Evolutionary conservation across 331 rosid species (phyloP).

Genomic region (Cucumis variabilis): DNA sequence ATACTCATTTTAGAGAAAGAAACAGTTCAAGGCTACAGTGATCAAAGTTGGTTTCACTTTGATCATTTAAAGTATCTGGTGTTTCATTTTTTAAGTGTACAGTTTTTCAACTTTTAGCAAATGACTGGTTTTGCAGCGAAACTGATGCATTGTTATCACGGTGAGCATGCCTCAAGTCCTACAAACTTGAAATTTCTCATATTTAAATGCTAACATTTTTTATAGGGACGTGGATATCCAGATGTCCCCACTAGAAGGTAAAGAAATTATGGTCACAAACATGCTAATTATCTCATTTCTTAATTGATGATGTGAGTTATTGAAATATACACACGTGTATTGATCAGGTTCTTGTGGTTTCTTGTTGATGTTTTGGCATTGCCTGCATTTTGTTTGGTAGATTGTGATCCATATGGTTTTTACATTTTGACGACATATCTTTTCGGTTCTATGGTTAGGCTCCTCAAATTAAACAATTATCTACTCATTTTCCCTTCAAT

Average conservation of each 20-base stretch:
- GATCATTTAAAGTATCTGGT: constrained; percentile 15
- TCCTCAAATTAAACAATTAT: constrained; percentile 30
- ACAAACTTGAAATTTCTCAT: constrained; percentile 17
- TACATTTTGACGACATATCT: constrained; percentile 88
- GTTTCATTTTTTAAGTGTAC: constrained; percentile 7
- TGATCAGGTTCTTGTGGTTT: constrained; percentile 86
- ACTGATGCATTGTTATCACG: constrained; percentile 80
- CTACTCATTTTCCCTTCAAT: neutral
- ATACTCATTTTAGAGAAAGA: constrained; percentile 95
- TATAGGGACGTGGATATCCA: constrained; percentile 95
- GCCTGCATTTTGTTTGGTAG: constrained; percentile 88
- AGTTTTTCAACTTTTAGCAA: constrained; percentile 91
- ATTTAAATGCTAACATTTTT: constrained; percentile 18
- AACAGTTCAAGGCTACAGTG: constrained; percentile 60
- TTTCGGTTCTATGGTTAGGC: constrained; percentile 94
- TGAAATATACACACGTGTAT: constrained; percentile 29
- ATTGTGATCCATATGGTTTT: constrained; percentile 96
- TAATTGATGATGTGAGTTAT: constrained; percentile 22
- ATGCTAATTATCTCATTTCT: neutral
- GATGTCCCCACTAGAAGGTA: constrained; percentile 94
- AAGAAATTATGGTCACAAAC: constrained; percentile 22
- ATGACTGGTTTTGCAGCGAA: constrained; percentile 84
- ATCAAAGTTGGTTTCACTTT: neutral
- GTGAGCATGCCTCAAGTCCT: constrained; percentile 51
- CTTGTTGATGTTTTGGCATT: constrained; percentile 71